Conservation (phyloP, 495 filamentous ascomycete genomes). For the Talaromyces stipitatus region DNA sequence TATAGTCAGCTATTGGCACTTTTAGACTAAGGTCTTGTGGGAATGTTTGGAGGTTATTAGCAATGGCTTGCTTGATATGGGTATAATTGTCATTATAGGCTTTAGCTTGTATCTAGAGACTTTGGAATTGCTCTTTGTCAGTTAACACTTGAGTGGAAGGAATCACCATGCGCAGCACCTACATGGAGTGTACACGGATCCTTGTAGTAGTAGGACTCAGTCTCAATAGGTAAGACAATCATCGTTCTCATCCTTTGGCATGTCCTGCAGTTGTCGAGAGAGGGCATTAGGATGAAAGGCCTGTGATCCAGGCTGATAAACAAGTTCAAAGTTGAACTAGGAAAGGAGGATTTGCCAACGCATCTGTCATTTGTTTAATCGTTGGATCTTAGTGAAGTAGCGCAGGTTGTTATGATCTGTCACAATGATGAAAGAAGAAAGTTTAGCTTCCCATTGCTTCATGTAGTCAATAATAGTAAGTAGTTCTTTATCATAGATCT, state of each 20-base stretch:
- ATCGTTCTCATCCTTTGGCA: not conserved
- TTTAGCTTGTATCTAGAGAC: not conserved
- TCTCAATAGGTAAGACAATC: slow-evolving; percentile 12
- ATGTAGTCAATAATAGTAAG: slow-evolving; percentile 25
- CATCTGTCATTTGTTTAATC: slow-evolving; percentile 13
- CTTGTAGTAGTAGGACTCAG: not conserved
- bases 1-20: slow-evolving; percentile 2
- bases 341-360: slow-evolving; percentile 13
- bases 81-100: not conserved
- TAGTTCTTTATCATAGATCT: slow-evolving; percentile 29
- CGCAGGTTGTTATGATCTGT: slow-evolving; percentile 23
- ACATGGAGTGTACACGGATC: not conserved
- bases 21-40: not conserved
- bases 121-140: not conserved
- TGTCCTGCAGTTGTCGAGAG: not conserved
- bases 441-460: slow-evolving; percentile 20
- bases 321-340: slow-evolving; percentile 10
- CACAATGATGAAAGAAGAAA: slow-evolving; percentile 15
- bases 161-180: not conserved
- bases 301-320: slow-evolving; percentile 2
- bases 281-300: not conserved
- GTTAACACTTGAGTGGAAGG: not conserved
- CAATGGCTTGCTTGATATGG: not conserved
- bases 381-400: slow-evolving; percentile 19
- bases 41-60: not conserved